Base-by-base conservation (phyloP, 306 rosid genomes). In the Betula pendula region DNA sequence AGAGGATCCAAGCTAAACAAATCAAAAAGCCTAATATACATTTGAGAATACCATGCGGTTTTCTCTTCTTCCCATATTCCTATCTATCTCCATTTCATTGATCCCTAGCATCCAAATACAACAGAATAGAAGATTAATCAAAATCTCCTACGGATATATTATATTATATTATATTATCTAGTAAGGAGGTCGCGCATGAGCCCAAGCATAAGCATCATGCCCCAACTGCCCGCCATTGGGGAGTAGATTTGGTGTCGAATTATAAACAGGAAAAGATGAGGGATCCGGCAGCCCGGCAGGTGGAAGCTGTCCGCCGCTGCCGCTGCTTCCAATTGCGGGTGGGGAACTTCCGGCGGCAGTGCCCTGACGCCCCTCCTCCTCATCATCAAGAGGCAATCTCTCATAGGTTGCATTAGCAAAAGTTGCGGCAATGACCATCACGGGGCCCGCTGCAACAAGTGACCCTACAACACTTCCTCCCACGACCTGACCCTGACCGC, bases 391-490 rank as follows among this genome's bases (percentile, higher is more conserved):
- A 2, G 99, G 98, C 43, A 92, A 75, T 62, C 98, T 91, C 75
- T 96, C 98, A 70, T 92, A 96, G 0, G 97, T 91, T 0, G 99
- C 99, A 81, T 92, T 96, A 50, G 98, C 87, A 88, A 96, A 96
- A 25, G 97, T 92, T 10, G 98, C 99, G 0, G 99, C 97, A 55
- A 96, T 80, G 43, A 96, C 90, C 89, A 96, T 96, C 0, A 96
- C 97, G 0, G 99, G 97, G 10, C 98, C 99, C 0, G 93, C 96
- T 0, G 99, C 99, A 20, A 92, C 87, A 0, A 96, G 86, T 43
- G 99, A 74, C 6, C 99, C 99, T 8, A 96, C 96, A 2, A 96
- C 99, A 67, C 89, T 88, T 1, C 99, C 99, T 16, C 99, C 99
- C 1, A 96, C 90, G 0, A 96, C 89, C 85, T 93, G 98, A 0